These are phyloP conservation scores for Clohesyomyces aquaticus DNA, from an alignment of 495 filamentous ascomycete genomes.

Conservation along the genomic window DNA sequence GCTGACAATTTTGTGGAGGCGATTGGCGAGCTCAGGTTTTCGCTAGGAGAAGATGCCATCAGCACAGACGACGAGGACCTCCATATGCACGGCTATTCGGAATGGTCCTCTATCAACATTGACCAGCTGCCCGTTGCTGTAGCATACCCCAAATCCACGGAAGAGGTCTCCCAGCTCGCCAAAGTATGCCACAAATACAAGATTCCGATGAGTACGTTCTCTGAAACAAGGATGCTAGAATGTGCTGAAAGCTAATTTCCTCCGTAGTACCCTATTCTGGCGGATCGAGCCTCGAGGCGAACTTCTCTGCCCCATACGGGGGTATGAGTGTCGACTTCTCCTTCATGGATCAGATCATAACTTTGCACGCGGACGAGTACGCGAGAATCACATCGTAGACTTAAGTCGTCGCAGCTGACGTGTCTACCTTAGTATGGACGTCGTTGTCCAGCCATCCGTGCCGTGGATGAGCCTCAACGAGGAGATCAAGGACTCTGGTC, in stretches of 20 bases:
- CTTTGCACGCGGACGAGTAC: conserved; percentile 74
- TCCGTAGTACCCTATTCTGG: conserved; percentile 73
- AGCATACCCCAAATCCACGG: conserved; percentile 74
- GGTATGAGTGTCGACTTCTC: conserved; percentile 89
- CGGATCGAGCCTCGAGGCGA: conserved; percentile 84
- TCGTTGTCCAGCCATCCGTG: conserved; percentile 87
- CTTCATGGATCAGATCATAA: conserved; percentile 79
- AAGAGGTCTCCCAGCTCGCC: conserved; percentile 79
- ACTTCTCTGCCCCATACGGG: conserved; percentile 83
- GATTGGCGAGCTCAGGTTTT: conserved; percentile 43
- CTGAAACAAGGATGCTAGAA: not conserved
- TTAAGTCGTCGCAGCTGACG: conserved; percentile 20
- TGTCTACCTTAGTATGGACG: conserved; percentile 63
- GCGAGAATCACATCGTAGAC: conserved; percentile 13
- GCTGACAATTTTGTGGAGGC: conserved; percentile 43
- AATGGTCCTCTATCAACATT: conserved; percentile 85
- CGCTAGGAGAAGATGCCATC: conserved; percentile 71
- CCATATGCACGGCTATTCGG: conserved; percentile 79
- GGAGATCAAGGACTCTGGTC: conserved; percentile 70
- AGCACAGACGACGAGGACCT: conserved; percentile 84
- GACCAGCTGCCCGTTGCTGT: conserved; percentile 79
- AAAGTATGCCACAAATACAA: conserved; percentile 80
- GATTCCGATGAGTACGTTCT: conserved; percentile 67
- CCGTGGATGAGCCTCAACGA: conserved; percentile 91
- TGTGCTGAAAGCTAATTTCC: conserved; percentile 1